Base-by-base conservation (phyloP, 2,329 filamentous ascomycete genomes). In the Sporothrix dimorphospora region DNA sequence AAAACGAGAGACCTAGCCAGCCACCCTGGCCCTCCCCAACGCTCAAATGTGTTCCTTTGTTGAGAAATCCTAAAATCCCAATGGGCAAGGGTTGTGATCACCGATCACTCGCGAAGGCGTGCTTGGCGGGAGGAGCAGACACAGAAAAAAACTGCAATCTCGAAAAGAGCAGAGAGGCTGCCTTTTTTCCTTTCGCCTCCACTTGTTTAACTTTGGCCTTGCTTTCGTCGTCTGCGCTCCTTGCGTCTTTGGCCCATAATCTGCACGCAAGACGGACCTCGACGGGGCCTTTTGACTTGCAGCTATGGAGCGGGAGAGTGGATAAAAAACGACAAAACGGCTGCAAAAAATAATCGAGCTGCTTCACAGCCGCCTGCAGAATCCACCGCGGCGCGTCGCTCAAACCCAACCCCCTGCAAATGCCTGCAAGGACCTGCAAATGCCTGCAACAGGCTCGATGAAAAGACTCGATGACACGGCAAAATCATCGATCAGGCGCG, bases 381-480 rank as follows among this genome's bases (percentile, higher is more conserved):
- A n/a, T 16, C 45, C 27, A 27, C 21, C 42, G n/a, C 42, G 65
- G 47, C 47, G 47, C 63, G 42, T 66, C 63, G 63, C 42, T 34
- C 63, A 49, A 34, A 8, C 42, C 45, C 63, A n/a, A n/a, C 55
- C 55, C 51, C 55, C 55, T 55, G 51, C 57, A 21, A n/a, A 21
- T 47, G 19, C 1, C 47, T 49, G 47, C 57, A 40, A 21, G n/a
- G n/a, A n/a, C 55, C 55, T 55, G 51, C 57, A 21, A n/a, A 21
- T 47, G 19, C 1, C 47, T 49, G 47, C 57, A 40, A 21, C n/a
- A n/a, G n/a, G n/a, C n/a, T n/a, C n/a, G n/a, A n/a, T n/a, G n/a
- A n/a, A 34, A 49, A 45, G 24, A n/a, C 69, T 63, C 69, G 69
- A 70, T 70, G 55, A 61, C 55, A 70, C 40, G 19, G 69, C 69